Conservation (phyloP, 192 early-diverging fungal species). For the Entomortierella lignicola region DNA sequence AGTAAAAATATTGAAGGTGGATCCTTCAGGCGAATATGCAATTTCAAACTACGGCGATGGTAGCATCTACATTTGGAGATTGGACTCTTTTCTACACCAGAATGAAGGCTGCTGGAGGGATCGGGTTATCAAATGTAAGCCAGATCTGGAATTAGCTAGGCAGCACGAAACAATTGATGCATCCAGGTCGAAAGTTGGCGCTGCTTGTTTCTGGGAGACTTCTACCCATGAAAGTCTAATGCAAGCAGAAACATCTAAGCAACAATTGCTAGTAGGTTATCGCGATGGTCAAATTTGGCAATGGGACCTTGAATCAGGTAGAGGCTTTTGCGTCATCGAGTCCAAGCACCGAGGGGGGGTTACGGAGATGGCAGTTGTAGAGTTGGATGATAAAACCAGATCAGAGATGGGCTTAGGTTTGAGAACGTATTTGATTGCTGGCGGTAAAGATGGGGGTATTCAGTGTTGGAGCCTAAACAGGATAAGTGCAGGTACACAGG, state of each 20-base stretch:
- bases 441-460: constrained; percentile 37
- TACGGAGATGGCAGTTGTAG: constrained; percentile 16
- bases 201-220: constrained; percentile 15
- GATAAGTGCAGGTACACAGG: background rate
- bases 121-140: background rate
- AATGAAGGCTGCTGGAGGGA: background rate
- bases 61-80: constrained; percentile 19
- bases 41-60: constrained; percentile 34
- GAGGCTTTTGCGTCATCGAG: constrained; percentile 12
- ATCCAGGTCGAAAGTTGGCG: constrained; percentile 3
- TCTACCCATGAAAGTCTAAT: background rate
- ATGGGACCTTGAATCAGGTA: constrained; percentile 16
- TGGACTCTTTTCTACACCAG: background rate
- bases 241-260: background rate
- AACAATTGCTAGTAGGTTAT: constrained; percentile 23
- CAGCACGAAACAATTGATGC: background rate
- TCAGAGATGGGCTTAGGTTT: constrained; percentile 13
- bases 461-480: constrained; percentile 31
- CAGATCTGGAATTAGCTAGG: constrained; percentile 1
- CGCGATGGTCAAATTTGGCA: constrained; percentile 49
- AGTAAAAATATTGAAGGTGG: constrained; percentile 25
- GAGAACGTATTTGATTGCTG: constrained; percentile 21
- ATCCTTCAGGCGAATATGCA: constrained; percentile 19
- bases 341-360: constrained; percentile 38
- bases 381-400: constrained; percentile 8